A percentile compares a stretch with the other conserved stretches of the same genome.
Evolutionary conservation across 2,329 filamentous ascomycete genomes (phyloP).

Genomic region (Colletotrichum graminicola): DNA sequence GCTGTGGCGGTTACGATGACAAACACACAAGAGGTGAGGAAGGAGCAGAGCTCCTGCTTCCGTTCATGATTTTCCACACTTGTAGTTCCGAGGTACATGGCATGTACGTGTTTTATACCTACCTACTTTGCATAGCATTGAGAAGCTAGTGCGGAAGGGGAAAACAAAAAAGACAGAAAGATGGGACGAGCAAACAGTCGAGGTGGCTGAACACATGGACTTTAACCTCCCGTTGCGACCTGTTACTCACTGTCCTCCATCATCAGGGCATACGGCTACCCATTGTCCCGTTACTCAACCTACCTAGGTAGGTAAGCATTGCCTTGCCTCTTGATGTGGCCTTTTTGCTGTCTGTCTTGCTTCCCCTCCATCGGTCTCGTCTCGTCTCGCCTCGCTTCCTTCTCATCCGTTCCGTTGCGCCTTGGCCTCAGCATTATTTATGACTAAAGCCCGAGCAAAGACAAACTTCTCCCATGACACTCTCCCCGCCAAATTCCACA

Average conservation of each 20-base stretch:
- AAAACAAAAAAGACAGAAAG: background rate
- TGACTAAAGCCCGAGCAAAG: conserved; percentile 21
- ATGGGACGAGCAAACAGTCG: background rate
- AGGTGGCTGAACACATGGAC: background rate
- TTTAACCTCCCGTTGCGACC: background rate
- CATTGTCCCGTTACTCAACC: no score
- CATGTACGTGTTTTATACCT: background rate
- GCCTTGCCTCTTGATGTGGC: background rate
- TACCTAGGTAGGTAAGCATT: background rate
- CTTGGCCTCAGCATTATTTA: conserved; percentile 33
- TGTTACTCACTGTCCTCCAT: background rate
- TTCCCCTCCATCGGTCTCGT: background rate
- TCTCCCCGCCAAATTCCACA: conserved; percentile 17
- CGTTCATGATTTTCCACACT: background rate
- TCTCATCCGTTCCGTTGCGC: conserved; percentile 20
- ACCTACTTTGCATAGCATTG: conserved; percentile 20
- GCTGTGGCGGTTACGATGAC: background rate
- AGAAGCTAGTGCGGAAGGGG: conserved; percentile 4
- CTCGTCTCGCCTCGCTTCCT: conserved; percentile 11
- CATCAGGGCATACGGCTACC: background rate
- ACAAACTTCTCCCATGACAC: conserved; percentile 19
- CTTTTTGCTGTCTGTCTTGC: background rate
- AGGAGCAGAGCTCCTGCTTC: background rate
- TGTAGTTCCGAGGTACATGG: background rate
- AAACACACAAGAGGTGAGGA: background rate